Percentiles rank a stretch among this genome's conserved stretches.
Conservation (phyloP, 139 green algal species). For the Asterochloris erici region DNA sequence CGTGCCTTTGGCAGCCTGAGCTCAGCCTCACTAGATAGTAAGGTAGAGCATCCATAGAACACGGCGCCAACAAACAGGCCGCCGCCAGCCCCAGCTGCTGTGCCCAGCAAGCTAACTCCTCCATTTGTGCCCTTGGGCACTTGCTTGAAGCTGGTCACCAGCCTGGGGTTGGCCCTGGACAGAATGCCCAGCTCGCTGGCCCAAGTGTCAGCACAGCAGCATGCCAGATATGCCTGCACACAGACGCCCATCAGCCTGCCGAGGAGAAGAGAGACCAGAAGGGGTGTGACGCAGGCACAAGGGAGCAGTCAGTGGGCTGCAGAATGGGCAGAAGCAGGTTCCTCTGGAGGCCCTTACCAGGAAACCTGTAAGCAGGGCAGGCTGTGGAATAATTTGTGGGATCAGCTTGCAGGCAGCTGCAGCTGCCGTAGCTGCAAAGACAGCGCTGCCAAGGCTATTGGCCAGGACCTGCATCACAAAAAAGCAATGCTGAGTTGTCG, state of each 20-base stretch:
- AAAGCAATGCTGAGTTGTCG: too few relatives aligned
- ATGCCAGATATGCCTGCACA: conserved; percentile 61
- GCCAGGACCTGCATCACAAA: conserved; percentile 30
- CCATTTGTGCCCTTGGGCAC: conserved; percentile 85
- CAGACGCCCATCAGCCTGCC: not conserved
- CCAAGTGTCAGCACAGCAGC: conserved; percentile 91
- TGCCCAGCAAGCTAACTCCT: conserved; percentile 70
- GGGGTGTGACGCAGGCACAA: not conserved
- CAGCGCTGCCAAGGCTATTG: conserved; percentile 21
- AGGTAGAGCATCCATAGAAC: conserved; percentile 26
- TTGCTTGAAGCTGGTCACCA: conserved; percentile 69
- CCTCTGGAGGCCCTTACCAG: not conserved
- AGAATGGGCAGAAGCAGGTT: not conserved
- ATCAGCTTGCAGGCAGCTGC: not conserved
- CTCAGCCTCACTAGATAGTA: too few relatives aligned
- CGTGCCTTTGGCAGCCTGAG: too few relatives aligned
- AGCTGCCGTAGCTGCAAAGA: conserved; percentile 9
- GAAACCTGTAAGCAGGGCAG: conserved; percentile 3
- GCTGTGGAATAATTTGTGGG: not conserved
- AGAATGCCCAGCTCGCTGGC: conserved; percentile 83
- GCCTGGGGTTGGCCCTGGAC: conserved; percentile 44
- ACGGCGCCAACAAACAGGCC: conserved; percentile 68
- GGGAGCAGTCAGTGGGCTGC: too few relatives aligned
- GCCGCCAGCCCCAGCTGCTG: conserved; percentile 57
- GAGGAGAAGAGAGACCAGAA: not conserved